These are phyloP conservation scores for Diaporthe velutina DNA, from an alignment of 2,329 filamentous ascomycete genomes.

Conservation along the genomic window DNA sequence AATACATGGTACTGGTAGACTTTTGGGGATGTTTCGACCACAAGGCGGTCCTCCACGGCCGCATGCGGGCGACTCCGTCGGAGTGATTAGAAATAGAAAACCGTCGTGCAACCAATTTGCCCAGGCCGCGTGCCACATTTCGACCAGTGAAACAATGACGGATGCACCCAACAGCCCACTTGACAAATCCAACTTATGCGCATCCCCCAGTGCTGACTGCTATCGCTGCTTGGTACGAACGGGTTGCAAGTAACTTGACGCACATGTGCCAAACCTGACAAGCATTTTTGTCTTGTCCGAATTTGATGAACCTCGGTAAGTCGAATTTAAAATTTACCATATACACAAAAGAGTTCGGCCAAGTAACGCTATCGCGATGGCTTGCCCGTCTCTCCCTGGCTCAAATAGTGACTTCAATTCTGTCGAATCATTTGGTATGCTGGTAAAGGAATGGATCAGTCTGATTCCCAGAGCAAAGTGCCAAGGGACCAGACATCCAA, in stretches of 20 bases:
- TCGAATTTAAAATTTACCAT: background rate
- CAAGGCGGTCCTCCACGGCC: background rate
- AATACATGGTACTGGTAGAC: background rate
- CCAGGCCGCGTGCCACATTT: background rate
- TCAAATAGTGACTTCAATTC: background rate
- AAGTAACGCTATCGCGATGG: background rate
- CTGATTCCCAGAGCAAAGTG: background rate
- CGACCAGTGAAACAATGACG: background rate
- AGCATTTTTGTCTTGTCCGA: background rate
- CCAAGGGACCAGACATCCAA: no score
- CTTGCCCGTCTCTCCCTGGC: background rate
- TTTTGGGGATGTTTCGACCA: slow-evolving; percentile 1
- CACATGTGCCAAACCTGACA: background rate
- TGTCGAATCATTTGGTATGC: background rate
- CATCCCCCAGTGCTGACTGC: no score
- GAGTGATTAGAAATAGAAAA: slow-evolving; percentile 21
- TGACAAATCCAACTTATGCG: slow-evolving; percentile 10
- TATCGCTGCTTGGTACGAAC: no score
- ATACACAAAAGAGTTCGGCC: background rate
- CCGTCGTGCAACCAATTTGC: background rate
- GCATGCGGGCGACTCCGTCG: background rate
- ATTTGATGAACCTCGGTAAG: background rate
- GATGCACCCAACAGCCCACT: background rate
- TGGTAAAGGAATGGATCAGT: background rate
- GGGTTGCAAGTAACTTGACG: background rate